Base-by-base conservation (phyloP, 169 alveolate species). In the Ichthyophthirius multifiliis region DNA sequence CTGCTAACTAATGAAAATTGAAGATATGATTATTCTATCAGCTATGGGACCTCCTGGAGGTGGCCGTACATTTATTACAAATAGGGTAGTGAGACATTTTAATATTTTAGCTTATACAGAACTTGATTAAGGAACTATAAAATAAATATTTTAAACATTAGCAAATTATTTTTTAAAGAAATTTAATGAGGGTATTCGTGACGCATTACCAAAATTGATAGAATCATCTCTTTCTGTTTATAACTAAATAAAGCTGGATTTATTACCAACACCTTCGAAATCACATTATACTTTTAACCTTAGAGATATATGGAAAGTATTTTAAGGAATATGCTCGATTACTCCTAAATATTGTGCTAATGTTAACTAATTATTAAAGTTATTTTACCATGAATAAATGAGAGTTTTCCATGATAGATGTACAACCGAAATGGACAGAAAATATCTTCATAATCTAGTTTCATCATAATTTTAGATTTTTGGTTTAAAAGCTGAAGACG, bases 31-130 rank as follows among this genome's bases (percentile, higher is more conserved):
- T 63, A 85, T 95, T 55, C 84, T 96, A n/a, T 89, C 97, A 0
- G 98, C 98, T 18, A 95, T 97, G 99, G 99, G 99, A 1, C 97
- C 98, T 13, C 99, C 99, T 2, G 99, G 99, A 0, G 99, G 99
- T 12, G 99, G 99, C 5, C 85, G 98, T 39, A 88, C 98, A 10
- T 90, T 85, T 83, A 93, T 95, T 73, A 92, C 98, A 13, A 90
- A 93, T 74, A 93, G 99, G 85, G 79, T 95, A 18, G 89, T 92
- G 82, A 88, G 99, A 65, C 99, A 97, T 82, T 95, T 94, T 83
- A 95, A 95, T 83, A 87, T 94, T 9, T 85, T 97, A 27, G 96
- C 96, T 15, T 95, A 95, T 73, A 93, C 97, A 15, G 97, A 95
- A 77, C 84, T 97, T 45, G 87, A 90, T 12, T 94, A 95, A 65